Conservation (phyloP, 1,284 basidiomycete species). For the Pseudozyma sp. region DNA sequence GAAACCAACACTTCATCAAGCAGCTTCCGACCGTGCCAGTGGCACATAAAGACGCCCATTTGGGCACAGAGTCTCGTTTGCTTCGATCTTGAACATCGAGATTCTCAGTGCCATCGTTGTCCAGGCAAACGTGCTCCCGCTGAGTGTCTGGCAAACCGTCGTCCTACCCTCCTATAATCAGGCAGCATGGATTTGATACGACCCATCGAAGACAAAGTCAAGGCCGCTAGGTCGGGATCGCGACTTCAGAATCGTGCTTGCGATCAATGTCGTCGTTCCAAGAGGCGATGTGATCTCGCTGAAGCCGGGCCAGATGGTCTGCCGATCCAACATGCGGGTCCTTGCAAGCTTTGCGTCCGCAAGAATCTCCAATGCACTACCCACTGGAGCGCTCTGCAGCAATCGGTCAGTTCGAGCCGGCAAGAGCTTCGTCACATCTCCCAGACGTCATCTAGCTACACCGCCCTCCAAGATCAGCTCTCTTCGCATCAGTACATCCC, state of each 20-base stretch:
- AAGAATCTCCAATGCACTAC: slow-evolving; percentile 48
- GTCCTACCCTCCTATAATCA: background rate
- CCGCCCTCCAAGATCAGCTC: slow-evolving; percentile 46
- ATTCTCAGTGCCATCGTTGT: background rate
- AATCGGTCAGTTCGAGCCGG: slow-evolving; percentile 44
- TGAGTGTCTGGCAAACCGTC: background rate
- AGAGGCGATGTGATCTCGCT: slow-evolving; percentile 45
- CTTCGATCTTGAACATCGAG: background rate
- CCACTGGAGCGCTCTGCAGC: slow-evolving; percentile 44
- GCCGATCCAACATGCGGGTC: slow-evolving; percentile 34
- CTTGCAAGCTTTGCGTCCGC: slow-evolving; percentile 47
- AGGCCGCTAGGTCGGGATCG: slow-evolving; percentile 40
- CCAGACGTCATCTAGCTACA: slow-evolving; percentile 36
- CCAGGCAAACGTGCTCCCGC: background rate
- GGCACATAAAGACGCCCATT: background rate
- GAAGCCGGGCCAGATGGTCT: slow-evolving; percentile 40
- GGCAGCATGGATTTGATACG: slow-evolving; percentile 33
- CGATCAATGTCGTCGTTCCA: slow-evolving; percentile 48
- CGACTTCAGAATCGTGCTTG: slow-evolving; percentile 51
- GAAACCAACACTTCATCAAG: no score
- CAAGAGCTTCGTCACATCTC: slow-evolving; percentile 49
- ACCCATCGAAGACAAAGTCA: slow-evolving; percentile 31
- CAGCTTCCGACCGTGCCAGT: no score
- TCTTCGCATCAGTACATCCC: slow-evolving; percentile 31
- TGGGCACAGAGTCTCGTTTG: background rate